Conservation (phyloP, 345 rosid genomes). For the Moricandia arvensis region DNA sequence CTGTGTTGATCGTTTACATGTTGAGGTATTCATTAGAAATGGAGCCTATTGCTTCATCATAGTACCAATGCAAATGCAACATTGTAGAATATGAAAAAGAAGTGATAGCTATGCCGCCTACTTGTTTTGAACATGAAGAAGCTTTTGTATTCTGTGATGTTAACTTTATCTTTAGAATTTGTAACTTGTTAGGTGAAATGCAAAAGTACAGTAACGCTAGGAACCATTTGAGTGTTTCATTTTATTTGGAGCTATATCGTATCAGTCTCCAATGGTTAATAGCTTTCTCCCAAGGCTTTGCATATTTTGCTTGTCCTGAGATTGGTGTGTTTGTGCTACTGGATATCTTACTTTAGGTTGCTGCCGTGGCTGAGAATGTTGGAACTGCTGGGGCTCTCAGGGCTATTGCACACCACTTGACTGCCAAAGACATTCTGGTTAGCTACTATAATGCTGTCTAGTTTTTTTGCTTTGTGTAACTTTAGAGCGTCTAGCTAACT, state of each 20-base stretch:
- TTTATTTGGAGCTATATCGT: background rate
- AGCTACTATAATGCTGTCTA: conserved; percentile 28
- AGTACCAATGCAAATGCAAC: background rate
- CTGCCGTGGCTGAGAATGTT: conserved; percentile 86
- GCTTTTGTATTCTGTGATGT: background rate
- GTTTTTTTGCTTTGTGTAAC: background rate
- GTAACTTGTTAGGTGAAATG: background rate
- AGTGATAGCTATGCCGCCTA: background rate
- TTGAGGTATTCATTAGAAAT: conserved; percentile 49
- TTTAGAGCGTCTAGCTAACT: conserved; percentile 14
- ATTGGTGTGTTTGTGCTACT: too few relatives aligned
- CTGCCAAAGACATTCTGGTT: conserved; percentile 91
- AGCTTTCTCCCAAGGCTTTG: background rate
- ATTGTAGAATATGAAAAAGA: background rate
- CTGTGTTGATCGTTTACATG: conserved; percentile 83
- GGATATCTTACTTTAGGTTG: conserved; percentile 65
- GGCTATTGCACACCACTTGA: conserved; percentile 81
- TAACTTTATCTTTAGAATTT: background rate
- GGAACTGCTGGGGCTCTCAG: conserved; percentile 96
- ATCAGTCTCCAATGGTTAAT: background rate
- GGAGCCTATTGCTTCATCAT: conserved; percentile 4
- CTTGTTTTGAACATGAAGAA: too few relatives aligned
- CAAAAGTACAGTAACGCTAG: background rate
- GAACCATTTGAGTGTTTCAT: background rate
- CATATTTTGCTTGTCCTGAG: background rate